Evolutionary conservation across 805 yeast species (phyloP).

Genomic region (Starmerella etchellsii): DNA sequence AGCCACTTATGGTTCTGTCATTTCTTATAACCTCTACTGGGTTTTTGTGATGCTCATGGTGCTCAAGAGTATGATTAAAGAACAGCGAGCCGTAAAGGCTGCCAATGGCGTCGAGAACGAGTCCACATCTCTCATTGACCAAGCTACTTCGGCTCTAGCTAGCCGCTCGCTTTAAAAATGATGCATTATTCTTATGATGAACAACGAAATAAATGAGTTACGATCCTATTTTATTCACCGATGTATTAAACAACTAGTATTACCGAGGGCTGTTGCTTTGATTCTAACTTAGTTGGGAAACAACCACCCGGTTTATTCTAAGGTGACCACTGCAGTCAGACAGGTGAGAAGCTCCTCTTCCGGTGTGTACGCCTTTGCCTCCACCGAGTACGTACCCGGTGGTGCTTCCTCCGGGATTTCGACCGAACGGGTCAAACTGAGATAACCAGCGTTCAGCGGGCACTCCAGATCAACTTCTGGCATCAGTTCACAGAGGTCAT

Average conservation of each 20-base stretch:
- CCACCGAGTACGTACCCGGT: conserved; percentile 79
- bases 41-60: conserved; percentile 34
- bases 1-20: conserved; percentile 80
- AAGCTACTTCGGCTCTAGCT: conserved; percentile 13
- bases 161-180: neutral
- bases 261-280: too few relatives aligned
- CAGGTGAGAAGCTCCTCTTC: conserved; percentile 78
- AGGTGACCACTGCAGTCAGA: conserved; percentile 36
- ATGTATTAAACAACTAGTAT: too few relatives aligned
- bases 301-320: too few relatives aligned
- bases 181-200: too few relatives aligned
- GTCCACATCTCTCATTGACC: conserved; percentile 11
- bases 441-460: conserved; percentile 62
- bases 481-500: conserved; percentile 81
- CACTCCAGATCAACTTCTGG: conserved; percentile 74
- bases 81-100: conserved; percentile 19
- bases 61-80: conserved; percentile 34
- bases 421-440: conserved; percentile 54
- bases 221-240: too few relatives aligned
- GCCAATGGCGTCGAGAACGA: conserved; percentile 9
- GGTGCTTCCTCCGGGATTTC: conserved; percentile 87
- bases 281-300: too few relatives aligned
- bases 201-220: too few relatives aligned
- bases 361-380: conserved; percentile 79
- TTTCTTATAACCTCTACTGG: conserved; percentile 67